Evolutionary conservation across 2,329 filamentous ascomycete genomes (phyloP).

Genomic region (Epichloe sylvatica): DNA sequence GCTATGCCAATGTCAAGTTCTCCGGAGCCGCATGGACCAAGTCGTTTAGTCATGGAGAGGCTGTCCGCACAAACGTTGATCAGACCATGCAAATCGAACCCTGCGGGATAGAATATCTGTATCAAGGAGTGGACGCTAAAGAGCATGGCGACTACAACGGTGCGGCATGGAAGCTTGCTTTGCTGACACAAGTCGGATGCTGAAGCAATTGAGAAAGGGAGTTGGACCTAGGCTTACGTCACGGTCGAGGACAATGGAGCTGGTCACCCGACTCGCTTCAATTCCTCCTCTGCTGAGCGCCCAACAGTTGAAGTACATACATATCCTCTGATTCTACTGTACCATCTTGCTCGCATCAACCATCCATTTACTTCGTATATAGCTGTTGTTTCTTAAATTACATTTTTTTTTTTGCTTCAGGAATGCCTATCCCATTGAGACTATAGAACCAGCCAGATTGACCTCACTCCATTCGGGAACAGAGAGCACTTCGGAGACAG

Average conservation of each 20-base stretch:
- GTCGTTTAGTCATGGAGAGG: conserved; percentile 52
- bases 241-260: too few relatives aligned
- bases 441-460: too few relatives aligned
- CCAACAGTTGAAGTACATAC: too few relatives aligned
- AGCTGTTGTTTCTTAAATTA: not conserved
- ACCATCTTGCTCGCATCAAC: not conserved
- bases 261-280: too few relatives aligned
- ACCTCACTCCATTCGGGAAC: too few relatives aligned
- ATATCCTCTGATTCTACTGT: too few relatives aligned
- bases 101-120: conserved; percentile 51
- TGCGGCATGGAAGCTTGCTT: not conserved
- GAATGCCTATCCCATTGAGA: too few relatives aligned
- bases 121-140: conserved; percentile 38
- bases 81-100: conserved; percentile 49
- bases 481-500: too few relatives aligned
- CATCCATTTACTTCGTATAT: not conserved
- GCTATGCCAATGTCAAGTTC: conserved; percentile 39
- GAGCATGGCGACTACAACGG: conserved; percentile 29
- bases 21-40: conserved; percentile 46
- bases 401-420: not conserved
- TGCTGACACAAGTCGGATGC: not conserved
- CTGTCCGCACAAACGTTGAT: conserved; percentile 41
- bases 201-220: not conserved
- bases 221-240: too few relatives aligned
- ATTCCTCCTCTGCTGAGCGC: too few relatives aligned